Conservation (phyloP, 2,329 filamentous ascomycete genomes). For the Ascocoryne sarcoides region DNA sequence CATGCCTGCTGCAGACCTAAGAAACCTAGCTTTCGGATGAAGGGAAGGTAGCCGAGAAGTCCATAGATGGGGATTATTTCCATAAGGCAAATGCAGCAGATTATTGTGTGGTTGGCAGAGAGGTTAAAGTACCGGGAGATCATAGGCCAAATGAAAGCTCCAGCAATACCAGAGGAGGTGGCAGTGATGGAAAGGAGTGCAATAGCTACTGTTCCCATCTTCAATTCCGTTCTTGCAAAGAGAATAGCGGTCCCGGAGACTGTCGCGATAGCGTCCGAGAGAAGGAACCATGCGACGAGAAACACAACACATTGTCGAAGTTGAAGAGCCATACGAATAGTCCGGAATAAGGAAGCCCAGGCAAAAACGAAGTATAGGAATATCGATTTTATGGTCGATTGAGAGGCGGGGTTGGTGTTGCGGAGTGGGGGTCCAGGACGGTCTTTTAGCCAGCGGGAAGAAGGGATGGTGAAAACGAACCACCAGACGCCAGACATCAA, state of each 20-base stretch:
- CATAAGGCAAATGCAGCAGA: conserved; percentile 80
- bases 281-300: conserved; percentile 82
- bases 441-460: conserved; percentile 76
- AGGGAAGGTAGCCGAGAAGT: conserved; percentile 76
- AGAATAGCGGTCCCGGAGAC: conserved; percentile 90
- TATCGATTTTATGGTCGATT: not conserved
- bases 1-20: conserved; percentile 81
- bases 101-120: conserved; percentile 74
- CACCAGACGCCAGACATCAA: conserved; percentile 88
- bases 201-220: conserved; percentile 80
- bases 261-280: conserved; percentile 88
- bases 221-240: conserved; percentile 86
- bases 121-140: conserved; percentile 63
- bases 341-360: conserved; percentile 78
- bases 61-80: conserved; percentile 91
- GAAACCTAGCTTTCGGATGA: conserved; percentile 63
- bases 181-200: conserved; percentile 91
- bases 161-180: conserved; percentile 72
- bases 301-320: conserved; percentile 69
- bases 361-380: conserved; percentile 62
- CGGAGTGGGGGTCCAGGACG: conserved; percentile 78
- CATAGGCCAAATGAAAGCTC: conserved; percentile 81
- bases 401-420: not conserved
- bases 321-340: conserved; percentile 61
- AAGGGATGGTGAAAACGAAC: conserved; percentile 81